Evolutionary conservation across 495 filamentous ascomycete species (phyloP).

Genomic region (Diplogelasinospora grovesii): DNA sequence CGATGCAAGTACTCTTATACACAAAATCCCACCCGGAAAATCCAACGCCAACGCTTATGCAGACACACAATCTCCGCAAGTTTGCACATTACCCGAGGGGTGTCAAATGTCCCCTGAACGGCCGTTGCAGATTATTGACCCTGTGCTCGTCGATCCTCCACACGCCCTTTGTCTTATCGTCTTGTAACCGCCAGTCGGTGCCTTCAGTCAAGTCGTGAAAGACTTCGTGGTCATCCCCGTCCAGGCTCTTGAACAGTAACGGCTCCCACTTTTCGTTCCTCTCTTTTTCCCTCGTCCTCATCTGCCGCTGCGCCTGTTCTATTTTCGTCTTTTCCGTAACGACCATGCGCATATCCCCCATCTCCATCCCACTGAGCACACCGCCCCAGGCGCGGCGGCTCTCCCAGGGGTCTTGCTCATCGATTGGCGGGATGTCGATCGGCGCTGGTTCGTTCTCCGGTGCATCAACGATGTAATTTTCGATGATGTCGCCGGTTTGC

Average conservation of each 20-base stretch:
- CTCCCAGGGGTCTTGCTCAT: constrained; percentile 40
- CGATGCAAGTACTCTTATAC: neutral
- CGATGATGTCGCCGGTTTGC: constrained; percentile 23
- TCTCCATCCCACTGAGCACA: constrained; percentile 24
- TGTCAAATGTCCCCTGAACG: constrained; percentile 22
- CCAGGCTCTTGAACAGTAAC: constrained; percentile 34
- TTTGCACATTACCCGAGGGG: constrained; percentile 18
- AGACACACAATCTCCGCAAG: neutral
- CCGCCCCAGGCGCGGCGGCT: constrained; percentile 35
- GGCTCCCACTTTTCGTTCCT: constrained; percentile 54
- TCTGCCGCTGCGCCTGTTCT: constrained; percentile 42
- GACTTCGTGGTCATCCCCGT: constrained; percentile 17
- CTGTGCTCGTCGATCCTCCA: constrained; percentile 19
- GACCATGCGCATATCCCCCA: constrained; percentile 31
- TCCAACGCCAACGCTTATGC: constrained; percentile 14
- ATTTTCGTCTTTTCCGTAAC: constrained; percentile 30
- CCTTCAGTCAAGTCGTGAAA: constrained; percentile 21
- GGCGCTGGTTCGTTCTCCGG: constrained; percentile 19
- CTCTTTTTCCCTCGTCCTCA: constrained; percentile 55
- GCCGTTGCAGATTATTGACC: constrained; percentile 15
- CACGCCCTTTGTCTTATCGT: constrained; percentile 30
- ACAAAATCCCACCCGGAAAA: neutral
- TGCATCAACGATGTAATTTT: constrained; percentile 26
- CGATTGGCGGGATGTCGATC: constrained; percentile 17
- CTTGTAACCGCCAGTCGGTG: constrained; percentile 10